A percentile compares a stretch with the other conserved stretches of the same genome.
These are phyloP conservation scores for Hysterium pulicare DNA, from an alignment of 2,329 filamentous ascomycete species.

Conservation along the genomic window DNA sequence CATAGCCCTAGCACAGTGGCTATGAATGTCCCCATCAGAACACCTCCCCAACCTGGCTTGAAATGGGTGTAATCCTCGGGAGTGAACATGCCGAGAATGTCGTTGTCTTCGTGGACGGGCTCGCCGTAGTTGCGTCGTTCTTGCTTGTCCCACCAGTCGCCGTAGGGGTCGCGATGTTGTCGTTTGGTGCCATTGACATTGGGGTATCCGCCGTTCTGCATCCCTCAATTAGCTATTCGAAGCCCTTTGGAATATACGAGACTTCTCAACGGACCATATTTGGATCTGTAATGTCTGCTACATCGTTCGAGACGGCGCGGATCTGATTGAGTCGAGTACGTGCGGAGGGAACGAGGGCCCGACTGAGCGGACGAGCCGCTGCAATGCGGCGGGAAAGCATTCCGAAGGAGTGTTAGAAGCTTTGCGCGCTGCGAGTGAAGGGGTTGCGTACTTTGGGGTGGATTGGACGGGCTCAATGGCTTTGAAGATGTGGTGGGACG, in stretches of 20 bases:
- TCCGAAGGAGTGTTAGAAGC: constrained; percentile 39
- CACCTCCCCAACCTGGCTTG: constrained; percentile 66
- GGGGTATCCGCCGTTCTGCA: constrained; percentile 79
- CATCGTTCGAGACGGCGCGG: constrained; percentile 34
- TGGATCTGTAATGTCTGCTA: constrained; percentile 60
- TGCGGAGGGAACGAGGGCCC: constrained; percentile 29
- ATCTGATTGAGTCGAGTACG: constrained; percentile 34
- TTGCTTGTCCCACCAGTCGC: constrained; percentile 95
- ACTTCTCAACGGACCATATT: constrained; percentile 56
- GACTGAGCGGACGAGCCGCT: constrained; percentile 40
- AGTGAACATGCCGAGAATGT: constrained; percentile 85
- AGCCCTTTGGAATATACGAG: not conserved
- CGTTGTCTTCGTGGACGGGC: constrained; percentile 94
- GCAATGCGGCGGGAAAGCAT: constrained; percentile 45
- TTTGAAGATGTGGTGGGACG: not conserved
- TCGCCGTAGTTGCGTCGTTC: constrained; percentile 96
- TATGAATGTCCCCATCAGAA: constrained; percentile 50
- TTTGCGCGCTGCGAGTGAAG: constrained; percentile 18
- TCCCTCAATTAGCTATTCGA: constrained; percentile 12
- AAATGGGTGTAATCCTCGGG: constrained; percentile 86
- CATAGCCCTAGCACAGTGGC: constrained; percentile 40
- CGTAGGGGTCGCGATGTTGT: constrained; percentile 88
- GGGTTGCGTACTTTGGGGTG: constrained; percentile 26
- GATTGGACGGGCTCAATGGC: constrained; percentile 9
- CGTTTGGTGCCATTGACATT: constrained; percentile 80